Evolutionary conservation across 1,284 basidiomycete genomes (phyloP).

Genomic region (Melampsora larici-populina): DNA sequence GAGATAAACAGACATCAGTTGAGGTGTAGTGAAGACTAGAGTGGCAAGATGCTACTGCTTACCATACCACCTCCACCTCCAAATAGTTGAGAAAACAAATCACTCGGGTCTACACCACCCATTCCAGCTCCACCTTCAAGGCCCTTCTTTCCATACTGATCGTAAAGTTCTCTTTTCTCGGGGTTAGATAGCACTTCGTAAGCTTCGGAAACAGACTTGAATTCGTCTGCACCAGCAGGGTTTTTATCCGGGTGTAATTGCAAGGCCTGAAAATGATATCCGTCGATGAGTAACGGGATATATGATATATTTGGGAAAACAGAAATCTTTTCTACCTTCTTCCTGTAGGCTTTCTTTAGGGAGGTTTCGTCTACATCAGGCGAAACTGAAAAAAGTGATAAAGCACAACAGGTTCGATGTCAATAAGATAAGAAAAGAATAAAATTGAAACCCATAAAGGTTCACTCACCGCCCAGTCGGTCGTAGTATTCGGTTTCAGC

Average conservation of each 20-base stretch:
- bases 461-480: constrained; percentile 1
- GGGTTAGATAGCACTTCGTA: constrained; percentile 92
- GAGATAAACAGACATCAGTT: constrained; percentile 57
- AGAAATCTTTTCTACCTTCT: constrained; percentile 65
- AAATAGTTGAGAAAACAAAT: constrained; percentile 97
- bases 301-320: constrained; percentile 13
- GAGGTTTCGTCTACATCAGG: constrained; percentile 31
- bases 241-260: constrained; percentile 86
- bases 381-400: background rate
- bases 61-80: constrained; percentile 64
- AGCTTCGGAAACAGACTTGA: constrained; percentile 89
- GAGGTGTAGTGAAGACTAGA: background rate
- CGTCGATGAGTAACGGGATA: constrained; percentile 47
- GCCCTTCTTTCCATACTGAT: constrained; percentile 89
- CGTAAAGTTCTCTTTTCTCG: constrained; percentile 80
- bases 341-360: constrained; percentile 70
- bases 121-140: constrained; percentile 64
- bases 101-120: constrained; percentile 89
- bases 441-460: background rate
- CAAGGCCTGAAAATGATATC: constrained; percentile 64
- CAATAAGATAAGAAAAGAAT: background rate
- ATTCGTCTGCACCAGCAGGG: constrained; percentile 66
- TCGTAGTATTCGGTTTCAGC: constrained; percentile 39
- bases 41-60: background rate
- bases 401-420: background rate